Evolutionary conservation across 345 rosid species (phyloP), one percentile per base, ranked within the genome.

Genomic region (Citrus trifoliata): DNA sequence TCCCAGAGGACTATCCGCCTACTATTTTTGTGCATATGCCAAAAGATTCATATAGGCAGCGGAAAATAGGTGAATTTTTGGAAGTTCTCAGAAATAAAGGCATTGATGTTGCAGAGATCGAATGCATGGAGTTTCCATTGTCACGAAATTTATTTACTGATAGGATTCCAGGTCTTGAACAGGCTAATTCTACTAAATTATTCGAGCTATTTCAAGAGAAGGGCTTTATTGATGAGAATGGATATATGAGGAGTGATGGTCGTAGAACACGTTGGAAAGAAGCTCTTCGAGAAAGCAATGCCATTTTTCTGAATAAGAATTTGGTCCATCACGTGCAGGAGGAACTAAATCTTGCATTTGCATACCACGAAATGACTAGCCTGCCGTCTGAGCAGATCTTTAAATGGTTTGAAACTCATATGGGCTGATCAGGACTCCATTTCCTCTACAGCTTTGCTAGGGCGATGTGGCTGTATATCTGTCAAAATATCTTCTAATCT

Each of bases 1-100:
- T 93, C 40, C 73, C n/a, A 3, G 85, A 80, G 67, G 76, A 82
- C 25, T 96, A 96, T 79, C 98, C 98, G 0, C 91, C 97, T 5
- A 92, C 97, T 12, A 92, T 96, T 42, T 96, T 94, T 53, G 95
- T 96, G 64, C 98, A 96, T 80, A 91, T 96, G 99, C 95, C 99
- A 8, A 90, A 92, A 88, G 98, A 93, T 80, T 73, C 80, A 48
- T 27, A 48, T 1, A 90, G 97, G 79, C 92, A 86, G 79, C 92
- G 77, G 14, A 94, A 86, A 88, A 90, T 94, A 75, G 82, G 85
- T 75, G 89, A 88, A 78, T 88, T 82, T 67, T 62, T 90, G 46
- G 83, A 85, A 76, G 80, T 81, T 78, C 67, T 96, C 35, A 93
- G 85, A 83, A 83, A 72, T 33, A 89, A 87, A 84, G 93, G 94